phyloP scores from a whole-genome alignment of 352 stramenopile genomes.

The Phytophthora niederhauseri region DNA sequence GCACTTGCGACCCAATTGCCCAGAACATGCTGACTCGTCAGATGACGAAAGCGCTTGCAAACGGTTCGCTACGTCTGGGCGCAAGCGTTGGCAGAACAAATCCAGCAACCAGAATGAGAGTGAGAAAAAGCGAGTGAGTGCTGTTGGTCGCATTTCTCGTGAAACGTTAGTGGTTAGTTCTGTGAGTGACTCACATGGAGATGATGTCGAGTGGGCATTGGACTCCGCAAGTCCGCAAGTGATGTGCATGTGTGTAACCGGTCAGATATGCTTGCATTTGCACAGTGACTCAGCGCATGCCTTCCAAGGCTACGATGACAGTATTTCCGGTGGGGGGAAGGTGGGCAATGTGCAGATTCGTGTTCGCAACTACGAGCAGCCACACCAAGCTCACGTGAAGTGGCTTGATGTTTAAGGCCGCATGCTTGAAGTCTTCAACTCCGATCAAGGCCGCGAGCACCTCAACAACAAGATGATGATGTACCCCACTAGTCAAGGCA shows the following conservation, averaged over 20 bases:
- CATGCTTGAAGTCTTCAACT: not conserved
- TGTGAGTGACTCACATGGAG: conserved; percentile 5
- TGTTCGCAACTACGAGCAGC: conserved; percentile 10
- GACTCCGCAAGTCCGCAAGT: conserved; percentile 12
- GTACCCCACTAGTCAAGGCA: not conserved
- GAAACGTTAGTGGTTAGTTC: conserved; percentile 3
- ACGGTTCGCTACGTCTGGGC: conserved; percentile 6
- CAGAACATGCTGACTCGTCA: conserved; percentile 1
- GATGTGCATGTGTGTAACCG: conserved; percentile 16
- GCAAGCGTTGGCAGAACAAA: conserved; percentile 19
- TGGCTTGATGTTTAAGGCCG: not conserved
- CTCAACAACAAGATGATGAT: not conserved
- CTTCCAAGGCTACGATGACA: conserved; percentile 2
- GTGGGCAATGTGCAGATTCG: conserved; percentile 1
- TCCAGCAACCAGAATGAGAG: not conserved
- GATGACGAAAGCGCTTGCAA: conserved; percentile 1
- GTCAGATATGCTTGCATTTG: not conserved
- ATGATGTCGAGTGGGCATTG: conserved; percentile 8
- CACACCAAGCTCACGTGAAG: conserved; percentile 3
- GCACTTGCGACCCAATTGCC: conserved; percentile 9
- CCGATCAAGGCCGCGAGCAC: not conserved
- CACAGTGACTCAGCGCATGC: not conserved
- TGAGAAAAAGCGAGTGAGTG: conserved; percentile 1
- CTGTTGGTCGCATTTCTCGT: conserved; percentile 7
- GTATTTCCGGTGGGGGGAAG: not conserved